These are phyloP conservation scores for Venturia nashicola DNA, from an alignment of 2,329 filamentous ascomycete species.

Conservation along the genomic window DNA sequence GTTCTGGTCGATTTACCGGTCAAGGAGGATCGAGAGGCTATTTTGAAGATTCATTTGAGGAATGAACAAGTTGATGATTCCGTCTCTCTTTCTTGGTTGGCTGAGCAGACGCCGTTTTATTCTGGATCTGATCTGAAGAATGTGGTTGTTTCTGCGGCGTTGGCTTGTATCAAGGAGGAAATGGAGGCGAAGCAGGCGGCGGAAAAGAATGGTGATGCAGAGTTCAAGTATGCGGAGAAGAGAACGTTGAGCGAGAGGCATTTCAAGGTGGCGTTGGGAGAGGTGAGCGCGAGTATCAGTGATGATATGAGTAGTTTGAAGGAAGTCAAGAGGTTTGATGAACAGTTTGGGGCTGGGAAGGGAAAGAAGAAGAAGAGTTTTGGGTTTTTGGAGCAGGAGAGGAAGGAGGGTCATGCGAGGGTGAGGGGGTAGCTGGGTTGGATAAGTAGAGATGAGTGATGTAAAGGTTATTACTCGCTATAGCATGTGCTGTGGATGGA, in stretches of 20 bases:
- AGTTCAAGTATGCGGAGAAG: constrained; percentile 54
- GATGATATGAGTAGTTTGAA: constrained; percentile 84
- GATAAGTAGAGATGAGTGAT: neutral
- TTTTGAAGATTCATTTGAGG: constrained; percentile 58
- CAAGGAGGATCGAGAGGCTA: constrained; percentile 51
- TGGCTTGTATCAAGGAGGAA: constrained; percentile 69
- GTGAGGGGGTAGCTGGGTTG: constrained; percentile 16
- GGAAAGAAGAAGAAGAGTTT: constrained; percentile 50
- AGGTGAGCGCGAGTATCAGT: constrained; percentile 84
- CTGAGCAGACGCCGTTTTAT: constrained; percentile 60
- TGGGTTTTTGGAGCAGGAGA: constrained; percentile 33
- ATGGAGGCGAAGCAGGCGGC: constrained; percentile 28
- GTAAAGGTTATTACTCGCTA: neutral
- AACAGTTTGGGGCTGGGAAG: constrained; percentile 79
- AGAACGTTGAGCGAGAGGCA: constrained; percentile 56
- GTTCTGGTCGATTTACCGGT: constrained; percentile 63
- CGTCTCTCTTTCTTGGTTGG: constrained; percentile 51
- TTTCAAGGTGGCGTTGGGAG: constrained; percentile 73
- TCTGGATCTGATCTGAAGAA: constrained; percentile 79
- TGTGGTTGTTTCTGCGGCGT: constrained; percentile 64
- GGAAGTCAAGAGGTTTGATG: constrained; percentile 88
- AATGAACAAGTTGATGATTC: constrained; percentile 50
- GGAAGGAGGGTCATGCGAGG: constrained; percentile 20
- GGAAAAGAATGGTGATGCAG: constrained; percentile 16
- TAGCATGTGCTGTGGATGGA: neutral